Evolutionary conservation across 148 eudicot genomes (phyloP).

Genomic region (Euryodendron excelsum): DNA sequence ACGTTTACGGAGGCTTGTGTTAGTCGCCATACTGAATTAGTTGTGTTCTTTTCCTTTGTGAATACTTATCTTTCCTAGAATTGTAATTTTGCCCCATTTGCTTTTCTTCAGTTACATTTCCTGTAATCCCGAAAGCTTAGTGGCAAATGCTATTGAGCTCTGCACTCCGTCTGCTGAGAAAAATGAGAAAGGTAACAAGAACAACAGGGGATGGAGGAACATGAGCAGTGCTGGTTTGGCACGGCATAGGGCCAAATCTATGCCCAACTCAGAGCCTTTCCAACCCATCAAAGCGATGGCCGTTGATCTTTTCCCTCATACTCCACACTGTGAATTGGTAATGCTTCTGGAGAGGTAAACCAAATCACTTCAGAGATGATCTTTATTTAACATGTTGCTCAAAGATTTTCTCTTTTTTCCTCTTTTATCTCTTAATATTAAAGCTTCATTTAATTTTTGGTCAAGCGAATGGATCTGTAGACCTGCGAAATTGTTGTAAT

Average conservation of each 20-base stretch:
- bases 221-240: conserved; percentile 87
- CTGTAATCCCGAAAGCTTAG: conserved; percentile 89
- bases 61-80: neutral
- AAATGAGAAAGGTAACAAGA: conserved; percentile 57
- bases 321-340: conserved; percentile 88
- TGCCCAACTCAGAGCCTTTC: conserved; percentile 91
- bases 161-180: conserved; percentile 79
- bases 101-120: conserved; percentile 74
- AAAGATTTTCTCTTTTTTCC: neutral
- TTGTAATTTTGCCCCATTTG: neutral
- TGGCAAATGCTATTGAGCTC: conserved; percentile 93
- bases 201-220: conserved; percentile 69
- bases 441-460: neutral
- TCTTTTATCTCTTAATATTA: neutral
- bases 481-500: neutral
- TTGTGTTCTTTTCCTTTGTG: neutral
- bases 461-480: neutral
- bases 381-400: conserved; percentile 1
- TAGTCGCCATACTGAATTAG: conserved; percentile 28
- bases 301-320: conserved; percentile 95
- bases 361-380: neutral
- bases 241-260: conserved; percentile 82
- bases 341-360: conserved; percentile 89
- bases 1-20: conserved; percentile 76
- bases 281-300: conserved; percentile 89